A percentile compares a stretch with the other conserved stretches of the same genome.
phyloP scores from a whole-genome alignment of 2,329 filamentous ascomycete species.

The Epichloe baconii region DNA sequence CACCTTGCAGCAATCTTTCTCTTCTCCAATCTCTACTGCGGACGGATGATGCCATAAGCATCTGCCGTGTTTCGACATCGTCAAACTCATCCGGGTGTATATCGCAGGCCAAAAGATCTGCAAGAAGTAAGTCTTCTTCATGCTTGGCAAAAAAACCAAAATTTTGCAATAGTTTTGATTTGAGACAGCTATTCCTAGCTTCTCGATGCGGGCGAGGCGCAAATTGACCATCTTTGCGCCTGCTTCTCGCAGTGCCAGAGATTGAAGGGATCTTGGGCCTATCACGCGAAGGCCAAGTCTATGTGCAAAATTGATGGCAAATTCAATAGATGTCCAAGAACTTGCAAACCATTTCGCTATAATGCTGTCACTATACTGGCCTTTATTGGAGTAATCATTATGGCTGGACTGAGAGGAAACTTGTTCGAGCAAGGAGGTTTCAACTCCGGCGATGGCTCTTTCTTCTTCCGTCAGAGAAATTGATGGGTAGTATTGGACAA shows the following conservation, averaged over 20 bases:
- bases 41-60: constrained; percentile 22
- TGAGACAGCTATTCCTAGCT: constrained; percentile 48
- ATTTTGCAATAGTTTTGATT: constrained; percentile 52
- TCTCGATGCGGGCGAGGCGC: constrained; percentile 47
- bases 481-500: constrained; percentile 31
- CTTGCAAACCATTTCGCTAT: constrained; percentile 73
- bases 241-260: constrained; percentile 56
- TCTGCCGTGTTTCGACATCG: constrained; percentile 26
- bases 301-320: constrained; percentile 55
- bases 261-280: constrained; percentile 63
- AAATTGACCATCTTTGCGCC: constrained; percentile 40
- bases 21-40: constrained; percentile 24
- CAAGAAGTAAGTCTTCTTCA: constrained; percentile 37
- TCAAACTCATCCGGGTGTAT: constrained; percentile 45
- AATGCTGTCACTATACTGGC: constrained; percentile 34
- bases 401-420: background rate
- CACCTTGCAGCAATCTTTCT: constrained; percentile 30
- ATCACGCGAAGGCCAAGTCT: constrained; percentile 60
- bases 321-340: constrained; percentile 55
- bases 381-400: constrained; percentile 2
- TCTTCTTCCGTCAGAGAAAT: constrained; percentile 26
- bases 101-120: constrained; percentile 32
- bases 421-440: background rate
- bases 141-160: constrained; percentile 51
- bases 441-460: constrained; percentile 10